Evolutionary conservation across 352 stramenopile species (phyloP).

Genomic region (Globisporangium okanoganense): DNA sequence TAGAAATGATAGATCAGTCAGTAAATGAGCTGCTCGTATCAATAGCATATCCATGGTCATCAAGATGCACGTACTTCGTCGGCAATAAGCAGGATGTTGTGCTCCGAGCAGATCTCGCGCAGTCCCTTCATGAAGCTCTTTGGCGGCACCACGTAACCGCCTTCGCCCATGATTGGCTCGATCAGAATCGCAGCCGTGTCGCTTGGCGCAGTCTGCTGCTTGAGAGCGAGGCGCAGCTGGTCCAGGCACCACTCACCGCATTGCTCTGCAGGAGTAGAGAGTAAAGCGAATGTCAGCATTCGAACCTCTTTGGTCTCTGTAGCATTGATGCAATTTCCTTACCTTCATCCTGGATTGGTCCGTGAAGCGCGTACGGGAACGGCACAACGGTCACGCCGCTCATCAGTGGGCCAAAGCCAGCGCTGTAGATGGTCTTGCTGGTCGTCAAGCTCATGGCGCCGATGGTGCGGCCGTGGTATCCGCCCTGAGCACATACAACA

Average conservation of each 20-base stretch:
- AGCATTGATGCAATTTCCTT: neutral
- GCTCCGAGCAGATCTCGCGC: constrained; percentile 87
- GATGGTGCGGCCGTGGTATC: constrained; percentile 91
- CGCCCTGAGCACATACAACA: constrained; percentile 28
- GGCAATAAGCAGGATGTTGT: constrained; percentile 92
- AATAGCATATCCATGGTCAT: too few relatives aligned
- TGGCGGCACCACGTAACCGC: constrained; percentile 88
- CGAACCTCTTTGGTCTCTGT: neutral
- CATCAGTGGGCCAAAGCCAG: constrained; percentile 79
- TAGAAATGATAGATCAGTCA: too few relatives aligned
- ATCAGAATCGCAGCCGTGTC: constrained; percentile 91
- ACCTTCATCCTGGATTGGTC: constrained; percentile 73
- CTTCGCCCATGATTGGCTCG: constrained; percentile 89
- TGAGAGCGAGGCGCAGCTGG: constrained; percentile 84
- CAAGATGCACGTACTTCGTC: constrained; percentile 56
- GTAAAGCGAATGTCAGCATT: constrained; percentile 7
- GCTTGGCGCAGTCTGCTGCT: constrained; percentile 86
- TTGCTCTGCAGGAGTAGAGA: constrained; percentile 30
- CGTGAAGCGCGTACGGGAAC: constrained; percentile 88
- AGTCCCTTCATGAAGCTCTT: constrained; percentile 92
- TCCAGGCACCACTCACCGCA: constrained; percentile 73
- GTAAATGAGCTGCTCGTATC: too few relatives aligned
- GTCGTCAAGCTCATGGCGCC: constrained; percentile 92
- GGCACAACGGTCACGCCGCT: constrained; percentile 77
- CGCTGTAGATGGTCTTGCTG: constrained; percentile 88